A percentile compares a stretch with the other conserved stretches of the same genome.
These are phyloP conservation scores for Phaeomoniella chlamydospora DNA, from an alignment of 2,329 filamentous ascomycete species.

Conservation along the genomic window DNA sequence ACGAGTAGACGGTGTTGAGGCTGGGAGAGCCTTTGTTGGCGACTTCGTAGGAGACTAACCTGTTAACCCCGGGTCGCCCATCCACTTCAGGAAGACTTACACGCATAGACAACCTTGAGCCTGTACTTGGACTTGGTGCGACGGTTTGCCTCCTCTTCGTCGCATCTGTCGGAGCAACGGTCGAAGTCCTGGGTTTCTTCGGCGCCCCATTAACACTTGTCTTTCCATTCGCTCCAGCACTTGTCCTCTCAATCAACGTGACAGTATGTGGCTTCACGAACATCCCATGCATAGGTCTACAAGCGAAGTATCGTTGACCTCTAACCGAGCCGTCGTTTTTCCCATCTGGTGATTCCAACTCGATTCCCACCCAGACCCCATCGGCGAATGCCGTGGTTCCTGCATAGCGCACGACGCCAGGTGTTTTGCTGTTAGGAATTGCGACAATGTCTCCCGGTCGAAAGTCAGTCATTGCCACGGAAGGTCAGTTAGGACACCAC, in stretches of 20 bases:
- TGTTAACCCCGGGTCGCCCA: too few relatives aligned
- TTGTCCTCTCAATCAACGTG: conserved; percentile 36
- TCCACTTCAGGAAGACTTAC: too few relatives aligned
- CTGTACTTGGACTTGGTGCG: conserved; percentile 41
- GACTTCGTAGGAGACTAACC: conserved; percentile 69
- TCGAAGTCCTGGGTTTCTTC: conserved; percentile 22
- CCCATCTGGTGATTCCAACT: conserved; percentile 65
- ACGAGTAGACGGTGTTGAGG: conserved; percentile 38
- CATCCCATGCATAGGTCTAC: conserved; percentile 57
- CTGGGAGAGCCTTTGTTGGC: conserved; percentile 57
- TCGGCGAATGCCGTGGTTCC: conserved; percentile 66
- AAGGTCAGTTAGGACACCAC: too few relatives aligned
- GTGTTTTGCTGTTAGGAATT: conserved; percentile 61
- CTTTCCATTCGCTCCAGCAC: conserved; percentile 18
- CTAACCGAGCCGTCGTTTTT: conserved; percentile 93
- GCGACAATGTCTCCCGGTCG: conserved; percentile 57
- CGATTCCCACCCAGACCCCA: conserved; percentile 81
- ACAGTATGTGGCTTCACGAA: conserved; percentile 67
- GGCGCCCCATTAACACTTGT: conserved; percentile 15
- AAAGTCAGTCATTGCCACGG: conserved; percentile 12
- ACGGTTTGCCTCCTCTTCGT: conserved; percentile 49
- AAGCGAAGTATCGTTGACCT: conserved; percentile 80
- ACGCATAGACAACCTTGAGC: conserved; percentile 18
- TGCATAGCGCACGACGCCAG: conserved; percentile 65
- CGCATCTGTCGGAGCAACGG: conserved; percentile 36